Evolutionary conservation across 2,329 filamentous ascomycete genomes (phyloP).

Genomic region (Pseudocercospora musae): DNA sequence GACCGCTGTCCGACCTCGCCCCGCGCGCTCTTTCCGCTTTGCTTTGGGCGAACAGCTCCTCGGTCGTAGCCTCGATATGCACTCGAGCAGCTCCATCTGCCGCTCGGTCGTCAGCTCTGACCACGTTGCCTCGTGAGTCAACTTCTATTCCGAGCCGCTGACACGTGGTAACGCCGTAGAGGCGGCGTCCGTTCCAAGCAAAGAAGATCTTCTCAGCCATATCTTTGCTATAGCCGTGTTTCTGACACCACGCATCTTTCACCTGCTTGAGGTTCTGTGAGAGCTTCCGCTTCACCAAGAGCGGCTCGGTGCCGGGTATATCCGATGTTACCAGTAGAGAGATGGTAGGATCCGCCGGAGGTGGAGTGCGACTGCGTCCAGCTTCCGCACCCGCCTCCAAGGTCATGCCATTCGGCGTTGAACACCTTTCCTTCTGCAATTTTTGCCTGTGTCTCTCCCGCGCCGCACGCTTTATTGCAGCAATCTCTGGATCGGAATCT

Average conservation of each 20-base stretch:
- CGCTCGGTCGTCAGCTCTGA: conserved; percentile 46
- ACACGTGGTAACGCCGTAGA: conserved; percentile 76
- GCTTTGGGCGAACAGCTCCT: conserved; percentile 56
- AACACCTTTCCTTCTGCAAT: conserved; percentile 10
- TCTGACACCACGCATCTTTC: conserved; percentile 65
- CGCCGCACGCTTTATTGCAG: conserved; percentile 42
- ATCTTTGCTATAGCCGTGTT: conserved; percentile 54
- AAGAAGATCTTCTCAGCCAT: conserved; percentile 62
- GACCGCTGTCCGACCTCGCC: conserved; percentile 8
- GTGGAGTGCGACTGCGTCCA: conserved; percentile 13
- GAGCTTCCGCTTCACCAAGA: conserved; percentile 65
- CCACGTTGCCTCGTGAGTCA: conserved; percentile 40
- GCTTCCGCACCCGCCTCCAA: conserved; percentile 6
- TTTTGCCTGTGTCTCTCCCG: conserved; percentile 33
- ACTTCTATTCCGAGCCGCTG: conserved; percentile 61
- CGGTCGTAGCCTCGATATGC: conserved; percentile 75
- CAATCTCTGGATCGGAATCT: conserved; percentile 41
- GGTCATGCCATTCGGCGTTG: conserved; percentile 9
- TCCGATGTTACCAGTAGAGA: conserved; percentile 66
- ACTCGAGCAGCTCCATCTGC: conserved; percentile 56
- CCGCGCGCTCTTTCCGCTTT: conserved; percentile 45
- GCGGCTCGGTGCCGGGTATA: conserved; percentile 57
- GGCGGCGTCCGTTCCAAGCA: conserved; percentile 69
- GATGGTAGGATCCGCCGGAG: conserved; percentile 50
- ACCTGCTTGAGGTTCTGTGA: conserved; percentile 66